Conservation (phyloP, 768 basidiomycete species). For the Boletus bicolor region DNA sequence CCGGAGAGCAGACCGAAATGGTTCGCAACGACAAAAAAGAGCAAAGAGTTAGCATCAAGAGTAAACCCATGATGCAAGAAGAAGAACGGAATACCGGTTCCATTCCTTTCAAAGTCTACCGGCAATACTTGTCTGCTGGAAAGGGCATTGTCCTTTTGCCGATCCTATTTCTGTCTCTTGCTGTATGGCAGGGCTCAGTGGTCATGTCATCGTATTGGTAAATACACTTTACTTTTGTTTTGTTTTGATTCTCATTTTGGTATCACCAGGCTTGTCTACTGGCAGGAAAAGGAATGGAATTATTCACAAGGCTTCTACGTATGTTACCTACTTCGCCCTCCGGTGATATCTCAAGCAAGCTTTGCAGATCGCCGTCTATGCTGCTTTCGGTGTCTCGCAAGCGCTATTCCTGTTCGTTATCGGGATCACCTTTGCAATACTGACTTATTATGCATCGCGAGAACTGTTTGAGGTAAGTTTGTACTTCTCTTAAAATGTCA, state of each 20-base stretch:
- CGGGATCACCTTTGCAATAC: slow-evolving; percentile 58
- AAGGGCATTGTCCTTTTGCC: slow-evolving; percentile 66
- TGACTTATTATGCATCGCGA: slow-evolving; percentile 79
- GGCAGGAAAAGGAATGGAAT: slow-evolving; percentile 51
- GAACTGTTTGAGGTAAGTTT: slow-evolving; percentile 53
- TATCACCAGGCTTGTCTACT: slow-evolving; percentile 68
- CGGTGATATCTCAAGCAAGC: not conserved
- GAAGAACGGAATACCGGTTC: slow-evolving; percentile 84
- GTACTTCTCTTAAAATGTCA: not conserved
- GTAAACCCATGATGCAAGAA: slow-evolving; percentile 68
- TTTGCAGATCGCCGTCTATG: slow-evolving; percentile 77
- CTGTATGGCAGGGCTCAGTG: slow-evolving; percentile 64
- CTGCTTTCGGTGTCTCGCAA: slow-evolving; percentile 65
- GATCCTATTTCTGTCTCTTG: slow-evolving; percentile 55
- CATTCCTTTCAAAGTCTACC: slow-evolving; percentile 31
- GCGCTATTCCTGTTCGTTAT: slow-evolving; percentile 66
- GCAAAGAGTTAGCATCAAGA: slow-evolving; percentile 34
- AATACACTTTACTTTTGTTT: slow-evolving; percentile 16
- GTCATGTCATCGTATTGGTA: slow-evolving; percentile 77
- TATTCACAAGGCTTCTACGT: slow-evolving; percentile 70
- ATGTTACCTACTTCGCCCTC: slow-evolving; percentile 35
- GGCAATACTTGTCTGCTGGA: slow-evolving; percentile 64
- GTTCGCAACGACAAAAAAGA: slow-evolving; percentile 35
- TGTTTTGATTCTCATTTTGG: not conserved
- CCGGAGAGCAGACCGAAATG: slow-evolving; percentile 31